A percentile compares a stretch with the other conserved stretches of the same genome.
phyloP scores from a whole-genome alignment of 805 yeast genomes.

The Candida odintsovae region DNA sequence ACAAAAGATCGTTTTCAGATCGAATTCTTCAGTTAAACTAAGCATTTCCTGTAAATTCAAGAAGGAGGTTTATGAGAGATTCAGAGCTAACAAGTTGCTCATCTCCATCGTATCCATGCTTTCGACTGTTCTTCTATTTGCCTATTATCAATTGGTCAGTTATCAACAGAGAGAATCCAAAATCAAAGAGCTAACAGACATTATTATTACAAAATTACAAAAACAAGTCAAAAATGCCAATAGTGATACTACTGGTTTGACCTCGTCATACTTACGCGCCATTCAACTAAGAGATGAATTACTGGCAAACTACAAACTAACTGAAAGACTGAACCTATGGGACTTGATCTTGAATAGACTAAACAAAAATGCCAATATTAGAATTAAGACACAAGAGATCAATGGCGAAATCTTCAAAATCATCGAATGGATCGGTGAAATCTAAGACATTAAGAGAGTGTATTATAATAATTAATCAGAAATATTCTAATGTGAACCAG shows the following conservation, averaged over 20 bases:
- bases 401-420: conserved; percentile 85
- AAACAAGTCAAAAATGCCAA: conserved; percentile 34
- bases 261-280: conserved; percentile 50
- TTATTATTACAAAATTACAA: conserved; percentile 46
- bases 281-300: conserved; percentile 69
- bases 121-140: conserved; percentile 11
- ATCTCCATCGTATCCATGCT: conserved; percentile 11
- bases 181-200: conserved; percentile 39
- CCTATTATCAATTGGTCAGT: conserved; percentile 31
- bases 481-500: no score
- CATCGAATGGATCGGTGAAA: conserved; percentile 74
- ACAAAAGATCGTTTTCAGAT: conserved; percentile 49
- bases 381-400: conserved; percentile 57
- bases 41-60: conserved; percentile 51
- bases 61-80: conserved; percentile 40
- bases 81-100: conserved; percentile 22
- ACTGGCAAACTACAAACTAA: conserved; percentile 28
- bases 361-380: conserved; percentile 63
- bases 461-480: neutral
- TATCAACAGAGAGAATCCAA: conserved; percentile 34
- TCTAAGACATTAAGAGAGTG: neutral
- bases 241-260: conserved; percentile 29
- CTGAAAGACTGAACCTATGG: conserved; percentile 50
- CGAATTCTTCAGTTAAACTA: conserved; percentile 63
- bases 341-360: conserved; percentile 43